These are phyloP conservation scores for Thecamonas trahens DNA, from an alignment of 78 protist genomes.

Conservation along the genomic window DNA sequence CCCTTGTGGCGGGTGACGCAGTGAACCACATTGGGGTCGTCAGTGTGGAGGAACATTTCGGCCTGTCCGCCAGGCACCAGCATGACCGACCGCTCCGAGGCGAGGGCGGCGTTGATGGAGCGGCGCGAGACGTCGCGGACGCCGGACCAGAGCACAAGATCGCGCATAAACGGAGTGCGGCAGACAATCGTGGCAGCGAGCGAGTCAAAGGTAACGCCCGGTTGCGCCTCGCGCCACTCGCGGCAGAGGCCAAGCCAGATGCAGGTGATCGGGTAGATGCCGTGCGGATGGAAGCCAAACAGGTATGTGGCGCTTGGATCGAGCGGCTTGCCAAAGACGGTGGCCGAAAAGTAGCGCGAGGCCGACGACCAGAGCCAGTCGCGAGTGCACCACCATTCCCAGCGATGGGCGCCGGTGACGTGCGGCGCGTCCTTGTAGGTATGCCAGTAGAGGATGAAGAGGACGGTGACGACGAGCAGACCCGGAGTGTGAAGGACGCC, in stretches of 20 bases:
- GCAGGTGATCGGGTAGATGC: neutral
- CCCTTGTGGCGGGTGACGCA: neutral
- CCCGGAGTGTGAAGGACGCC: too few species aligned
- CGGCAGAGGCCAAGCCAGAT: neutral
- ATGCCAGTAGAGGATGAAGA: too few species aligned
- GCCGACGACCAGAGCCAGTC: too few species aligned
- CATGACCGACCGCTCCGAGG: neutral
- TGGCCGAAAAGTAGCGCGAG: too few species aligned
- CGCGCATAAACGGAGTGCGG: neutral
- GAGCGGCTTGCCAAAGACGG: too few species aligned
- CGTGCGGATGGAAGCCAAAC: slow-evolving; percentile 19
- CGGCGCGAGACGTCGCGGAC: slow-evolving; percentile 4
- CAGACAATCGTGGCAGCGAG: slow-evolving; percentile 8
- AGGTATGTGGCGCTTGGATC: neutral
- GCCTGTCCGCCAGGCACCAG: slow-evolving; percentile 22
- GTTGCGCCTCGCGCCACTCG: neutral
- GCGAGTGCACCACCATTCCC: too few species aligned
- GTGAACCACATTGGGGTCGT: too few species aligned
- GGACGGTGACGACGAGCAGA: too few species aligned
- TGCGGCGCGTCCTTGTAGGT: too few species aligned
- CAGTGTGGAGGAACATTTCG: too few species aligned
- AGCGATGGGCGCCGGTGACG: too few species aligned
- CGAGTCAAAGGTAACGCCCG: neutral
- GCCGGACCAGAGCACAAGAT: neutral
- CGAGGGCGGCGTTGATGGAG: neutral